phyloP scores from a whole-genome alignment of 805 yeast genomes.

The Yarrowia sp. region DNA sequence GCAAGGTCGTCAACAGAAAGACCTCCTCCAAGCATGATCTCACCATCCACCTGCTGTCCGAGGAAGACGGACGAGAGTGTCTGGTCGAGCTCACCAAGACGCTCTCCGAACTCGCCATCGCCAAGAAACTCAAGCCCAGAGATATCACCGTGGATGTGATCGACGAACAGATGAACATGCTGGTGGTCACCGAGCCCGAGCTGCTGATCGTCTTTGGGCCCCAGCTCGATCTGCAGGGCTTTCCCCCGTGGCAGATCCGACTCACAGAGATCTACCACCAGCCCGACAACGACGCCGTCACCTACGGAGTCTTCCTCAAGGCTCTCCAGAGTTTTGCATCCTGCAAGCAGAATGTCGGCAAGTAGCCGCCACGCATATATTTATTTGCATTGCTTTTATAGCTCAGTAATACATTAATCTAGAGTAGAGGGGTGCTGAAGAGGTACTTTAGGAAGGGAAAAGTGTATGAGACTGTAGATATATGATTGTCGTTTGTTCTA shows the following conservation, averaged over 20 bases:
- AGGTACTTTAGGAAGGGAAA: no score
- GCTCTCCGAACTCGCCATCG: conserved; percentile 74
- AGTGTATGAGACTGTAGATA: no score
- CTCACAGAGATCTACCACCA: conserved; percentile 91
- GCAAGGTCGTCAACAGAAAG: conserved; percentile 24
- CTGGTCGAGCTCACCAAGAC: conserved; percentile 87
- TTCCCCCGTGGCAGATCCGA: conserved; percentile 97
- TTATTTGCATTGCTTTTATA: conserved; percentile 37
- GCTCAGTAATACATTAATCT: conserved; percentile 35
- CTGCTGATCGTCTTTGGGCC: conserved; percentile 84
- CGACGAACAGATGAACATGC: conserved; percentile 60
- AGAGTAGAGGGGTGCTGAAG: not conserved
- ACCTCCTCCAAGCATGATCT: conserved; percentile 49
- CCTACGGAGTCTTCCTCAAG: conserved; percentile 77
- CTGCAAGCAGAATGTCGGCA: conserved; percentile 89
- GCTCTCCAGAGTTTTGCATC: conserved; percentile 61
- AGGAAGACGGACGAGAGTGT: conserved; percentile 86
- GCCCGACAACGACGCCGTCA: conserved; percentile 78
- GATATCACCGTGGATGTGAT: conserved; percentile 79
- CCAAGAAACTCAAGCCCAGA: conserved; percentile 63
- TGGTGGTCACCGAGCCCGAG: conserved; percentile 94
- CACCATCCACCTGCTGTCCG: conserved; percentile 69
- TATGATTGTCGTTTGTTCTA: no score
- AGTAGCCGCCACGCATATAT: conserved; percentile 51
- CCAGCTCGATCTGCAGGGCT: conserved; percentile 86